These are phyloP conservation scores for Stemphylium lycopersici DNA, from an alignment of 2,329 filamentous ascomycete genomes.

Conservation along the genomic window DNA sequence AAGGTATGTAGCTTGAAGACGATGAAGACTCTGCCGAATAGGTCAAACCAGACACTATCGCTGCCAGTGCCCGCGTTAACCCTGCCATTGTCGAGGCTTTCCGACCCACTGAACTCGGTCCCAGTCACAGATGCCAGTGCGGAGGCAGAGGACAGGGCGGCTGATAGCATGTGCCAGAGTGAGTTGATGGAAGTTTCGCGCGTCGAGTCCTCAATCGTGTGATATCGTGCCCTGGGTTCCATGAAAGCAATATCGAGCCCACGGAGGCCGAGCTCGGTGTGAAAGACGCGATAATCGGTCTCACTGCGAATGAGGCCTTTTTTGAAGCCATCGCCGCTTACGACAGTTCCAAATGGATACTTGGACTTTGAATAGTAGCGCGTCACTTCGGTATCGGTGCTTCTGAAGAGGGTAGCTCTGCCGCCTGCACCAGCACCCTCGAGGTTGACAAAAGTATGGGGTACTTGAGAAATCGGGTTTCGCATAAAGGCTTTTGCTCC, in stretches of 20 bases:
- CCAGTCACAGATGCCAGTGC: conserved; percentile 72
- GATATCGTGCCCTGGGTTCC: conserved; percentile 82
- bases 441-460: conserved; percentile 90
- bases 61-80: conserved; percentile 70
- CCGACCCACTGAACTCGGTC: conserved; percentile 69
- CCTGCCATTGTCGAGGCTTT: conserved; percentile 59
- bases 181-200: conserved; percentile 73
- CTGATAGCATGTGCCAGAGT: conserved; percentile 95
- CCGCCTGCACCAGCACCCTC: conserved; percentile 95
- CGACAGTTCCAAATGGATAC: conserved; percentile 82
- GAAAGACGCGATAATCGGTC: conserved; percentile 88
- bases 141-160: conserved; percentile 75
- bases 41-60: conserved; percentile 88
- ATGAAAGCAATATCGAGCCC: conserved; percentile 94
- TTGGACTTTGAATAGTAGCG: conserved; percentile 73
- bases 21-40: conserved; percentile 81
- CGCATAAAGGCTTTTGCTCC: conserved; percentile 85
- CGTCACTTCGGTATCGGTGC: conserved; percentile 85
- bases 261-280: conserved; percentile 76
- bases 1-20: conserved; percentile 80
- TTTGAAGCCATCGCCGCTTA: conserved; percentile 84
- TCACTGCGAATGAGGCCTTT: conserved; percentile 78
- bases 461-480: conserved; percentile 78
- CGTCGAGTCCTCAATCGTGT: conserved; percentile 87
- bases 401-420: conserved; percentile 83